These are phyloP conservation scores for Umbelopsis vinacea DNA, from an alignment of 192 early-diverging fungal species.

Conservation along the genomic window DNA sequence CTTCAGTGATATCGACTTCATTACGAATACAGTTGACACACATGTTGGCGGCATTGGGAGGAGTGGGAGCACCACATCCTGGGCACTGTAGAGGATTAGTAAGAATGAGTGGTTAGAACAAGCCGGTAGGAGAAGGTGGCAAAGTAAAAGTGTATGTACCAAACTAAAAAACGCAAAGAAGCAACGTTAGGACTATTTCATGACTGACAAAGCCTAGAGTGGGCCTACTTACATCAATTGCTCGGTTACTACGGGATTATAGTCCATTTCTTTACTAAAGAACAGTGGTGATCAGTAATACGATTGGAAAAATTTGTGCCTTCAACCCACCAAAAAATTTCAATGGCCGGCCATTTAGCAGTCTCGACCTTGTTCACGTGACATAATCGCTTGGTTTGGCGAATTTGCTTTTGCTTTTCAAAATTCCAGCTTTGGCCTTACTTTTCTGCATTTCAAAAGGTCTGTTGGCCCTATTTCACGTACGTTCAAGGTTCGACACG, in stretches of 20 bases:
- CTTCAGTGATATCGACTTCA: conserved; percentile 98
- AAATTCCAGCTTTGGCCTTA: not conserved
- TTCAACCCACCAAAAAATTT: not conserved
- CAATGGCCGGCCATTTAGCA: not conserved
- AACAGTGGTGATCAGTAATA: conserved; percentile 18
- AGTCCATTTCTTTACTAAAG: conserved; percentile 45
- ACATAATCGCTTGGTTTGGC: not conserved
- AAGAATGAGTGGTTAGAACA: conserved; percentile 59
- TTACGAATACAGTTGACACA: conserved; percentile 97
- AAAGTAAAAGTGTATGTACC: conserved; percentile 10
- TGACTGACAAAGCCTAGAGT: not conserved
- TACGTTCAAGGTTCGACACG: conserved; percentile 8
- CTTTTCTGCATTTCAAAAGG: not conserved
- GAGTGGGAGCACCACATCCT: conserved; percentile 87
- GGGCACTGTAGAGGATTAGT: conserved; percentile 32
- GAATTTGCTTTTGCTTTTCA: too few relatives aligned
- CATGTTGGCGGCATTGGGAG: conserved; percentile 98
- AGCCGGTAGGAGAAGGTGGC: not conserved
- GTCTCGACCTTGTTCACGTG: not conserved
- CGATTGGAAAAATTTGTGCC: conserved; percentile 14
- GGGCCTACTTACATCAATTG: conserved; percentile 53
- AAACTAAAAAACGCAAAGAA: conserved; percentile 16
- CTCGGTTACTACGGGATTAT: conserved; percentile 55
- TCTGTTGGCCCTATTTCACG: not conserved
- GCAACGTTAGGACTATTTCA: not conserved